A percentile compares a stretch with the other conserved stretches of the same genome.
phyloP scores from a whole-genome alignment of 257 asterid species.

The Salvia splendens region DNA sequence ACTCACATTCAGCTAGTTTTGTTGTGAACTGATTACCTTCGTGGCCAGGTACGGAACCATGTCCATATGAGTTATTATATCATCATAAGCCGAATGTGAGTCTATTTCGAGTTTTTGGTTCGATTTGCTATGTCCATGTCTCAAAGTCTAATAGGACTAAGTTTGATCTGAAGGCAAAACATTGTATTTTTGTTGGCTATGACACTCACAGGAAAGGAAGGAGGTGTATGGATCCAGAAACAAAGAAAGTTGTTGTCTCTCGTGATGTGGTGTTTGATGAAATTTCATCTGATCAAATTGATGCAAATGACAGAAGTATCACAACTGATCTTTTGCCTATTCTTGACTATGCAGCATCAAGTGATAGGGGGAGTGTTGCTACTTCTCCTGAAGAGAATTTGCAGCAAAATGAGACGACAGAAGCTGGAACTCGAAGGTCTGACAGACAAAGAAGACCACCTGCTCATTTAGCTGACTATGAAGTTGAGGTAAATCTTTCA shows the following conservation, averaged over 20 bases:
- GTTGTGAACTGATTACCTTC: conserved; percentile 25
- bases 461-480: conserved; percentile 24
- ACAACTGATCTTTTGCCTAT: neutral
- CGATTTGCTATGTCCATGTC: conserved; percentile 29
- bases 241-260: no score
- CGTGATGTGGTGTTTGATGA: no score
- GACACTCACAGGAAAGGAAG: conserved; percentile 30
- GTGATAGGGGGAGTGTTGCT: neutral
- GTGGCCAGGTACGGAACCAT: conserved; percentile 26
- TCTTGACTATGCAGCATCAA: neutral
- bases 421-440: conserved; percentile 4
- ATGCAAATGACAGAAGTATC: neutral
- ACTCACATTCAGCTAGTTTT: no score
- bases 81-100: conserved; percentile 18
- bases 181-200: conserved; percentile 28
- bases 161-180: conserved; percentile 31
- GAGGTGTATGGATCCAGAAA: conserved; percentile 34
- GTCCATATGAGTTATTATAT: neutral
- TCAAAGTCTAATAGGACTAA: conserved; percentile 16
- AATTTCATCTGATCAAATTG: conserved; percentile 6
- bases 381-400: neutral
- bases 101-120: conserved; percentile 21
- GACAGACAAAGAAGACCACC: conserved; percentile 23
- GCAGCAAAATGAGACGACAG: neutral
- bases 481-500: conserved; percentile 25